Percentiles rank a stretch among this genome's conserved stretches.
phyloP scores from a whole-genome alignment of 306 rosid genomes.

The Vigna trinervia region DNA sequence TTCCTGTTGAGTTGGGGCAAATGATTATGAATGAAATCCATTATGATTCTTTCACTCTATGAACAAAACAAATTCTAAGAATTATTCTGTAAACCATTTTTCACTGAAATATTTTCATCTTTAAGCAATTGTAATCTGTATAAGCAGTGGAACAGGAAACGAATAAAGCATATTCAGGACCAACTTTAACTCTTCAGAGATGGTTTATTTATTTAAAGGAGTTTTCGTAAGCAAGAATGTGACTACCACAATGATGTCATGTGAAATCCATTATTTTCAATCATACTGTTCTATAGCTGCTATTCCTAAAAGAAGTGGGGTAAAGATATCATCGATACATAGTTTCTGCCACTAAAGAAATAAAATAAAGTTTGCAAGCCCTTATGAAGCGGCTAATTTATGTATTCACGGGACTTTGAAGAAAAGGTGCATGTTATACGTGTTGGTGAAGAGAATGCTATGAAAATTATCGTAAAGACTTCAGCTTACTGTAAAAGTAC shows the following conservation, averaged over 20 bases:
- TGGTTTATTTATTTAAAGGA: conserved; percentile 4
- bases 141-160: conserved; percentile 12
- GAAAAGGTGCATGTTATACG: conserved; percentile 36
- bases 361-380: conserved; percentile 39
- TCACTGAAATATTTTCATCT: conserved; percentile 11
- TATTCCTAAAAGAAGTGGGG: conserved; percentile 24
- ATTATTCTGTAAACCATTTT: conserved; percentile 1
- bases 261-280: conserved; percentile 9
- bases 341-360: conserved; percentile 35
- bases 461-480: conserved; percentile 35
- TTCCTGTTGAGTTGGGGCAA: conserved; percentile 57
- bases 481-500: conserved; percentile 19
- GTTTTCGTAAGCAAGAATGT: neutral
- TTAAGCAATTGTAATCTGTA: neutral
- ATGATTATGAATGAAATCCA: conserved; percentile 29
- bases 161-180: conserved; percentile 16
- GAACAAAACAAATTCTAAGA: neutral
- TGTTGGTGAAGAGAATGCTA: conserved; percentile 29
- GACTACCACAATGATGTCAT: conserved; percentile 33
- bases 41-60: conserved; percentile 22
- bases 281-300: conserved; percentile 15
- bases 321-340: conserved; percentile 8
- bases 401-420: conserved; percentile 33
- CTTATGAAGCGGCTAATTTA: conserved; percentile 38
- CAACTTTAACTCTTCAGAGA: conserved; percentile 25